A percentile compares a stretch with the other conserved stretches of the same genome.
These are phyloP conservation scores for Tylopilus subfusipes DNA, from an alignment of 768 basidiomycete species.

Conservation along the genomic window DNA sequence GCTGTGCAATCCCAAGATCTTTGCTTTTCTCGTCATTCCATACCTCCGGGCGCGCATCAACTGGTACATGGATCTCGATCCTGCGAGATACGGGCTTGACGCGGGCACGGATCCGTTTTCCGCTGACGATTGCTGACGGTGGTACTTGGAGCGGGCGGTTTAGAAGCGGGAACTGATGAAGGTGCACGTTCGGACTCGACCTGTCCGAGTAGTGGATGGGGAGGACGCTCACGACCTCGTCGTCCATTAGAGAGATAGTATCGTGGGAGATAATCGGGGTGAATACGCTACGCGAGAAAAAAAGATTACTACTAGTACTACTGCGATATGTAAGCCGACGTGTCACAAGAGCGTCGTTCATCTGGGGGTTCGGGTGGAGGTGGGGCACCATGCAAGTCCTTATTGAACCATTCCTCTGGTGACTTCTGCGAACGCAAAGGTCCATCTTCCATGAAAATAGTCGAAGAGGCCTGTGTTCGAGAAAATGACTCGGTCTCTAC, in stretches of 20 bases:
- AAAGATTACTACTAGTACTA: background rate
- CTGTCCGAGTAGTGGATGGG: slow-evolving; percentile 70
- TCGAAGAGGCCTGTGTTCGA: slow-evolving; percentile 1
- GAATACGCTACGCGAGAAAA: background rate
- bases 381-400: background rate
- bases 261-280: slow-evolving; percentile 16
- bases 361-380: slow-evolving; percentile 6
- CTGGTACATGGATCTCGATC: slow-evolving; percentile 76
- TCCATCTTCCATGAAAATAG: slow-evolving; percentile 6
- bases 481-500: slow-evolving; percentile 11
- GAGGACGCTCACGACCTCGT: slow-evolving; percentile 62
- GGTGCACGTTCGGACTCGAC: slow-evolving; percentile 60
- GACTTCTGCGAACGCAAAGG: background rate
- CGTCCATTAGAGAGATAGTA: slow-evolving; percentile 33
- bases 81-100: slow-evolving; percentile 60
- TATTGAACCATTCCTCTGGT: slow-evolving; percentile 7
- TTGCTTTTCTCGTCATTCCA: slow-evolving; percentile 73
- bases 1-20: slow-evolving; percentile 60
- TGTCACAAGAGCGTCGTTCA: slow-evolving; percentile 6
- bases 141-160: slow-evolving; percentile 71
- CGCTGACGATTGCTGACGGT: slow-evolving; percentile 66
- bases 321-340: slow-evolving; percentile 1
- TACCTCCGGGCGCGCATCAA: slow-evolving; percentile 76
- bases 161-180: slow-evolving; percentile 81
- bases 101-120: slow-evolving; percentile 74